phyloP scores from a whole-genome alignment of 352 stramenopile species.

The Phytophthora foliorum region DNA sequence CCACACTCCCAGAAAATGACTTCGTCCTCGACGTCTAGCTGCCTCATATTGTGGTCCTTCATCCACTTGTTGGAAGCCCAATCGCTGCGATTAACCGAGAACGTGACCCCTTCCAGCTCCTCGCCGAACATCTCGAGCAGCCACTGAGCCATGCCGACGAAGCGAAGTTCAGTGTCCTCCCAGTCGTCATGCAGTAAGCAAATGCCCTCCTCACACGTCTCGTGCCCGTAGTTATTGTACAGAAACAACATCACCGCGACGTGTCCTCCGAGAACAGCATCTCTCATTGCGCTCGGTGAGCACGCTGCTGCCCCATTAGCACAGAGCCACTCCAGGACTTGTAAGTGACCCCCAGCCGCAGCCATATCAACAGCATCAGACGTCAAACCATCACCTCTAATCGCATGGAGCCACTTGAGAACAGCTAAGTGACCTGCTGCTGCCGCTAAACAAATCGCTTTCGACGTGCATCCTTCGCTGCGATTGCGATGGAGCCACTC shows the following conservation, averaged over 20 bases:
- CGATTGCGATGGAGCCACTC: conserved; percentile 31
- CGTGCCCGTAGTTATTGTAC: conserved; percentile 21
- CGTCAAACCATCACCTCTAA: conserved; percentile 5
- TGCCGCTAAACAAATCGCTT: conserved; percentile 28
- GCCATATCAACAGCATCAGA: conserved; percentile 22
- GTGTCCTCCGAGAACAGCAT: conserved; percentile 25
- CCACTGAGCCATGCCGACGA: conserved; percentile 16
- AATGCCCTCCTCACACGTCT: conserved; percentile 25
- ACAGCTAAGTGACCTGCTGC: conserved; percentile 23
- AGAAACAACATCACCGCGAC: conserved; percentile 35
- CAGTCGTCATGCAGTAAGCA: conserved; percentile 25
- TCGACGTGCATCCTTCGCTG: conserved; percentile 13
- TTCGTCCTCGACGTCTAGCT: conserved; percentile 26
- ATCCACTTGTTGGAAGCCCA: conserved; percentile 37
- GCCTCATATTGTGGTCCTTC: conserved; percentile 17
- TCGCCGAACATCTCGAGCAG: conserved; percentile 23
- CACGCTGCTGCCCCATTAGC: conserved; percentile 14
- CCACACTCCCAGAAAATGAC: conserved; percentile 31
- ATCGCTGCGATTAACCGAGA: conserved; percentile 28
- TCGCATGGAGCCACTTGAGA: conserved; percentile 30
- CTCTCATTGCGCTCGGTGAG: conserved; percentile 27
- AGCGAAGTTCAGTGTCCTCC: conserved; percentile 26
- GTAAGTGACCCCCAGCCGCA: conserved; percentile 18
- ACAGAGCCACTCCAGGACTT: conserved; percentile 25
- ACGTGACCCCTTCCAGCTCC: conserved; percentile 18